These are phyloP conservation scores for Vicia faba DNA, from an alignment of 306 rosid genomes.

Conservation along the genomic window DNA sequence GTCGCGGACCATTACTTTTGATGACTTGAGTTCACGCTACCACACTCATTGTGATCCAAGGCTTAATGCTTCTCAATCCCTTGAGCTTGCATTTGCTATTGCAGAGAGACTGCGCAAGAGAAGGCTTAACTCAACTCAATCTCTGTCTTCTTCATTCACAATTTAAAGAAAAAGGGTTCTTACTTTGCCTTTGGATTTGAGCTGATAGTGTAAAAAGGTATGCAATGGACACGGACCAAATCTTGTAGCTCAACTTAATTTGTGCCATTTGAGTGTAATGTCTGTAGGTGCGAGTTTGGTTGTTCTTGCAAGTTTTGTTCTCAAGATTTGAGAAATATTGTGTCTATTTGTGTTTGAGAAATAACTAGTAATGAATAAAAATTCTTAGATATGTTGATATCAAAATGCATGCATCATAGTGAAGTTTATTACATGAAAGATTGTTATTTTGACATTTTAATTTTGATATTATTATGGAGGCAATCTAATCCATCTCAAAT, in stretches of 20 bases:
- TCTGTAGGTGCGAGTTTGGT: slow-evolving; percentile 13
- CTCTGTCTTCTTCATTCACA: slow-evolving; percentile 14
- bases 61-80: slow-evolving; percentile 61
- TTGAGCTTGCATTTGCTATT: slow-evolving; percentile 53
- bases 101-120: slow-evolving; percentile 55
- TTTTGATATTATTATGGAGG: not conserved
- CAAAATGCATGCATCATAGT: not conserved
- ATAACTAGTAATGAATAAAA: slow-evolving; percentile 31
- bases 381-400: not conserved
- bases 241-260: not conserved
- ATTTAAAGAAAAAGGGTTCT: slow-evolving; percentile 17
- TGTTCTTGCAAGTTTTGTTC: slow-evolving; percentile 33
- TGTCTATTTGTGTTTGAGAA: slow-evolving; percentile 10
- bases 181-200: slow-evolving; percentile 10
- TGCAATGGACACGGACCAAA: slow-evolving; percentile 7
- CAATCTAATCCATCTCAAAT: not conserved
- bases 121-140: slow-evolving; percentile 43
- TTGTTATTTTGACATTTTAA: not conserved
- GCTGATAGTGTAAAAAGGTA: not conserved
- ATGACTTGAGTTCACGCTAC: slow-evolving; percentile 61
- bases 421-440: slow-evolving; percentile 4
- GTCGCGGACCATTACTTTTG: slow-evolving; percentile 50
- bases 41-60: slow-evolving; percentile 63
- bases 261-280: slow-evolving; percentile 21
- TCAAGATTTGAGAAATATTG: slow-evolving; percentile 11